These are phyloP conservation scores for Paracoccidioides brasiliensis DNA, from an alignment of 2,329 filamentous ascomycete species.

Conservation along the genomic window DNA sequence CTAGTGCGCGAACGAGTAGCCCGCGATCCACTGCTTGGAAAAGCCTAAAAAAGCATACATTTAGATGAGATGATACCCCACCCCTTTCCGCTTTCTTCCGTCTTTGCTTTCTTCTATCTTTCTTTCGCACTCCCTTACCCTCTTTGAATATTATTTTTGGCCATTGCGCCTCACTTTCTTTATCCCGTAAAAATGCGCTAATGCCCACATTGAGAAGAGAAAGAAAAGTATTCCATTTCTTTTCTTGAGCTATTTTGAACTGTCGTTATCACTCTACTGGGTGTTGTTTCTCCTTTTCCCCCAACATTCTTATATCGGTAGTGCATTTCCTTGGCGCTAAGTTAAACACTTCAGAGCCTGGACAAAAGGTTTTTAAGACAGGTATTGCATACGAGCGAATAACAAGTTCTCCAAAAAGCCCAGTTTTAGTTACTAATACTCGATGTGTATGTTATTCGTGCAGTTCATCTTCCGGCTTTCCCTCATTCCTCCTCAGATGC, in stretches of 20 bases:
- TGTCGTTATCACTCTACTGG: not conserved
- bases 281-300: not conserved
- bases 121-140: not conserved
- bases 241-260: not conserved
- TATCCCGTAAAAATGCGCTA: not conserved
- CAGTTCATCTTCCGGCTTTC: not conserved
- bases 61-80: slow-evolving; percentile 11
- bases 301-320: not conserved
- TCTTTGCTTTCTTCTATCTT: slow-evolving; percentile 5
- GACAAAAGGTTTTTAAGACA: not conserved
- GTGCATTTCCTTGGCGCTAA: not conserved
- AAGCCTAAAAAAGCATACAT: slow-evolving; percentile 12
- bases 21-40: slow-evolving; percentile 9
- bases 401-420: not conserved
- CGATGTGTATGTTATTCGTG: not conserved
- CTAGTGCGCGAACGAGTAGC: slow-evolving; percentile 4
- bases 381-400: not conserved
- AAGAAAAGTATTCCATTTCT: not conserved
- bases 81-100: slow-evolving; percentile 8
- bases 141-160: not conserved
- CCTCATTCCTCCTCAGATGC: not conserved
- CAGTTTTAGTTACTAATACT: not conserved
- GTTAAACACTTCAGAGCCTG: not conserved
- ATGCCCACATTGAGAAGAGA: not conserved
- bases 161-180: not conserved